Base-by-base conservation (phyloP, 2,329 filamentous ascomycete genomes). In the Trichoderma semiorbis region DNA sequence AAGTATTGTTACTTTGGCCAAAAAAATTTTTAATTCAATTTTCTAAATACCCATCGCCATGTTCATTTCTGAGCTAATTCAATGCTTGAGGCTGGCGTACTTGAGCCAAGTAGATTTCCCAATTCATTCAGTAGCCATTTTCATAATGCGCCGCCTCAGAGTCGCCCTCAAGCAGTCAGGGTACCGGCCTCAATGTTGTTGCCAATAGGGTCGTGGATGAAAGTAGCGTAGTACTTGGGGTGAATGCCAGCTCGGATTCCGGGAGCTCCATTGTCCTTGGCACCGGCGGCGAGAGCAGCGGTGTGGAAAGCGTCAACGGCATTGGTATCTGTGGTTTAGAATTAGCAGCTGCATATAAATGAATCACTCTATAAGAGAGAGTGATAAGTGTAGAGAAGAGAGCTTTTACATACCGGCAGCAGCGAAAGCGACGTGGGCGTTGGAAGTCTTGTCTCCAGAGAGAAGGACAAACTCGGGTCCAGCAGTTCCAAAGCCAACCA, bases 191-290 rank as follows among this genome's bases (percentile, higher is more conserved):
- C 84, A 28, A 85, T 79, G 71, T 86, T 86, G 74, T 85, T 85
- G 4, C 84, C 84, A 12, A 78, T 77, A 1, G 84, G 84, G 74
- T 85, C 84, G 43, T 79, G 74, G 30, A 85, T 79, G 75, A 84
- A 86, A 3, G 84, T 81, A 1, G 77, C 84, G 58, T 85, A 86
- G 74, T 85, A 86, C n/a, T 78, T 76, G 6, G 79, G 77, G 50
- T 79, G 77, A 74, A 84, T 85, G 5, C 83, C 76, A 3, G 79
- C 72, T 32, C 85, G 78, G 10, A 79, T 68, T 0, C 84, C 85
- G 0, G 85, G 84, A 5, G 78, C 73, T 1, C 84, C 84, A 72
- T 86, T 85, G 73, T 81, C 80, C 64, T 79, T 82, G 8, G 78
- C 84, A 0, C 84, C 84, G 7, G 77, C 78, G 5, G 83, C 65